Evolutionary conservation across 2,329 filamentous ascomycete species (phyloP), one percentile per base, ranked within the genome.

Genomic region (Colletotrichum karsti): DNA sequence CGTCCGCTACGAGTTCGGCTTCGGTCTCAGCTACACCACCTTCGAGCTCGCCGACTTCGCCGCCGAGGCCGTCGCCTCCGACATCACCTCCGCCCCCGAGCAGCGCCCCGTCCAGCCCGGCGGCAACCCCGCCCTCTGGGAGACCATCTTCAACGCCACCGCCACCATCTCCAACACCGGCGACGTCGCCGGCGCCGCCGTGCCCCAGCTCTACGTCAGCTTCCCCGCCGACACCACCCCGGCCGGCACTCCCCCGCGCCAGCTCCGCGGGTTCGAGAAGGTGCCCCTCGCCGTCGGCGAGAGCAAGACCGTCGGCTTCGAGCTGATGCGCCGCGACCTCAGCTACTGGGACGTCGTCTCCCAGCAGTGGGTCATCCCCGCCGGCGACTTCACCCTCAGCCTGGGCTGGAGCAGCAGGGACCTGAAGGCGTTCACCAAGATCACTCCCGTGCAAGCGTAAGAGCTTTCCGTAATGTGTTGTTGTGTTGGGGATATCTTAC

Each of bases 21-120:
- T 87, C 73, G 92, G 92, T 0, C 83, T 95, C 2, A 91, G 88
- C 1, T 94, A 93, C 77, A 92, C 91, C 13, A 87, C 83, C 12
- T 91, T 91, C 74, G 79, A 82, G 41, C 83, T 88, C 70, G 83
- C 84, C 12, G 57, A 74, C 67, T 72, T 77, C 33, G 63, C 64
- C 18, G 72, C 69, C 28, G 22, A 55, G 53, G 39, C 73, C 22
- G 65, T 65, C 44, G 72, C 70, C 59, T 64, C 71, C 41, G 64
- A 70, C 18, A 69, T 80, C 63, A 74, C 75, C 20, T 70, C 77
- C 39, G 61, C 55, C 35, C 76, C 78, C 12, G 76, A 76, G 50
- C 62, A 72, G 18, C 73, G 64, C 12, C 60, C 69, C 39, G 67
- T 79, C 20, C 73, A 79, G 64, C 86, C 88, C 13, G 88, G 88